These are phyloP conservation scores for Dryas alaskensis DNA, from an alignment of 306 rosid genomes.

Conservation along the genomic window DNA sequence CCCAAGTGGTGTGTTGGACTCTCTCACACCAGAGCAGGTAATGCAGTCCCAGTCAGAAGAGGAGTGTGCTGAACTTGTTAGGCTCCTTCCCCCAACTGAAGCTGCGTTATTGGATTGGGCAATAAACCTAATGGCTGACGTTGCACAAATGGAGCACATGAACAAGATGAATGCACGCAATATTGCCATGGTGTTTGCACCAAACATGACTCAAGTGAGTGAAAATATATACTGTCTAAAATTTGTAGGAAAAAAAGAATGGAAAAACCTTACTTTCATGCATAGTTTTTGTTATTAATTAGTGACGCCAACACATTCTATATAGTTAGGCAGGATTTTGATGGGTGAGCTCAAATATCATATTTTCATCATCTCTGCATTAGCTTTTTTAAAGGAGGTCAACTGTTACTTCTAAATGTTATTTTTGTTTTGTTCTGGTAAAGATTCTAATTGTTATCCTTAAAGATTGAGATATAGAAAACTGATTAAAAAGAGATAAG, in stretches of 20 bases:
- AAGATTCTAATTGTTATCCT: not conserved
- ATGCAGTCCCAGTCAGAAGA: slow-evolving; percentile 91
- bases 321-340: not conserved
- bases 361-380: not conserved
- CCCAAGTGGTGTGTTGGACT: slow-evolving; percentile 84
- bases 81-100: slow-evolving; percentile 82
- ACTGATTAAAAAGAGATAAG: not conserved
- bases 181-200: slow-evolving; percentile 97
- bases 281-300: not conserved
- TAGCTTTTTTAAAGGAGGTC: not conserved
- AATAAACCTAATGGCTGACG: slow-evolving; percentile 92
- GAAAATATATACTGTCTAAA: slow-evolving; percentile 19
- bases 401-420: too few species aligned
- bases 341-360: not conserved
- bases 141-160: slow-evolving; percentile 76
- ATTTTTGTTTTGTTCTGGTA: too few species aligned
- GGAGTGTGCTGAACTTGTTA: slow-evolving; percentile 78
- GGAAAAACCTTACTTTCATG: not conserved
- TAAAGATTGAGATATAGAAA: not conserved
- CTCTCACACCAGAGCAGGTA: slow-evolving; percentile 92
- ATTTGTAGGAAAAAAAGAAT: not conserved
- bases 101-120: slow-evolving; percentile 96
- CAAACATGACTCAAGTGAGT: slow-evolving; percentile 96
- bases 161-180: slow-evolving; percentile 99
- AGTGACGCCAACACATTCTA: not conserved